A percentile compares a stretch with the other conserved stretches of the same genome.
These are phyloP conservation scores for Fusarium setosum DNA, from an alignment of 2,329 filamentous ascomycete genomes.

Conservation along the genomic window DNA sequence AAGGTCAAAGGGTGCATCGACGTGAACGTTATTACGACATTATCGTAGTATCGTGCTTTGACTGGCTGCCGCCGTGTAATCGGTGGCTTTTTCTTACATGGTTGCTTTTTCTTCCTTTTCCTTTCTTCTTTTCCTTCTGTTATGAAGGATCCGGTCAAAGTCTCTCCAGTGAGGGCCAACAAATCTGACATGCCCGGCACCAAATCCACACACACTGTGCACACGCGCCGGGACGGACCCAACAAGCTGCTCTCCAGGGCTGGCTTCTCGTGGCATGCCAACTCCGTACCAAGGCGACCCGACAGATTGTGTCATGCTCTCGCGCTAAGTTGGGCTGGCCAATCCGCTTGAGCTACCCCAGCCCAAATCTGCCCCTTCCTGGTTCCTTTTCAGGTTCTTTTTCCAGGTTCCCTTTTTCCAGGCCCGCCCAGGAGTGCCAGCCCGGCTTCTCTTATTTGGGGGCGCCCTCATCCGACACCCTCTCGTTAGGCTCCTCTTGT, in stretches of 20 bases:
- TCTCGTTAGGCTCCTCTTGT: neutral
- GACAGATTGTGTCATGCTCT: conserved; percentile 50
- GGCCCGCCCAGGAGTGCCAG: conserved; percentile 27
- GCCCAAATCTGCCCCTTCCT: conserved; percentile 41
- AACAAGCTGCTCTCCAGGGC: neutral
- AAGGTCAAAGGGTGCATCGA: conserved; percentile 8
- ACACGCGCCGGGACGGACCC: neutral
- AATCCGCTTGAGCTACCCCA: conserved; percentile 44
- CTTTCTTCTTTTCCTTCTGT: neutral
- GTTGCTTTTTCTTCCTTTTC: conserved; percentile 2
- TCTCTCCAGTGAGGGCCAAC: neutral
- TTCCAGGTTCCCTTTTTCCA: conserved; percentile 25
- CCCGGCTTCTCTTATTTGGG: conserved; percentile 34
- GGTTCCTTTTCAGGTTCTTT: conserved; percentile 40
- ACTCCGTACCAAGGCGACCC: conserved; percentile 41
- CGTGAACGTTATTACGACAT: conserved; percentile 9
- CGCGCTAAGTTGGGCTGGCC: conserved; percentile 39
- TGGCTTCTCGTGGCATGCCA: conserved; percentile 10
- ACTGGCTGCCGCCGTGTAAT: neutral
- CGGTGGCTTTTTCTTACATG: neutral
- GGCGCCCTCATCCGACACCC: conserved; percentile 21
- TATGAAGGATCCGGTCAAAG: neutral
- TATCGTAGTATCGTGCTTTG: conserved; percentile 1
- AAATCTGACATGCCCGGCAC: conserved; percentile 1
- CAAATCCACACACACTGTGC: conserved; percentile 16